Percentiles rank a stretch among this genome's conserved stretches.
These are phyloP conservation scores for Cinchona pubescens DNA, from an alignment of 257 asterid genomes.

Conservation along the genomic window DNA sequence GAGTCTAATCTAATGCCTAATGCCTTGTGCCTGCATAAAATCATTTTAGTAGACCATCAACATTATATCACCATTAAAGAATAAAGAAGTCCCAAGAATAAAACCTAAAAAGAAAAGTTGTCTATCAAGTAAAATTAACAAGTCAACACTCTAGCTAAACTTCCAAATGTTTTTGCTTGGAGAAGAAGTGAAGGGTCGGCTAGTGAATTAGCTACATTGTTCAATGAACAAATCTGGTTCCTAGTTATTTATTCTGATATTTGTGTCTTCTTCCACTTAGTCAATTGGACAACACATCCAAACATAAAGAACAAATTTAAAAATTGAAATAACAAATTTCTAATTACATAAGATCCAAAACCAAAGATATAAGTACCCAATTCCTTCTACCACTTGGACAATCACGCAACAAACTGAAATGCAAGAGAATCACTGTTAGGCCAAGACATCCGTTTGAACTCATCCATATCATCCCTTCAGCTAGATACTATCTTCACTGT, in stretches of 20 bases:
- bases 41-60: conserved; percentile 12
- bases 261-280: background rate
- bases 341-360: background rate
- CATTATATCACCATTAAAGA: conserved; percentile 8
- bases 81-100: background rate
- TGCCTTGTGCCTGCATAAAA: conserved; percentile 72
- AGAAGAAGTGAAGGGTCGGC: background rate
- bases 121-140: conserved; percentile 1
- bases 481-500: background rate
- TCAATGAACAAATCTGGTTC: background rate
- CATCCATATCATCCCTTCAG: background rate
- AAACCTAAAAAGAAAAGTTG: background rate
- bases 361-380: background rate
- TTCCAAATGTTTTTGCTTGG: background rate
- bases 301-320: background rate
- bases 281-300: background rate
- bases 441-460: background rate
- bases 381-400: background rate
- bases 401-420: background rate
- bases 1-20: conserved; percentile 91
- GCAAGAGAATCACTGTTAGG: background rate
- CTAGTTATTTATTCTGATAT: background rate
- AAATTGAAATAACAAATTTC: background rate
- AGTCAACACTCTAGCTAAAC: background rate
- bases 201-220: background rate